These are phyloP conservation scores for Plasmodium knowlesi DNA, from an alignment of 169 alveolate genomes.

Conservation along the genomic window DNA sequence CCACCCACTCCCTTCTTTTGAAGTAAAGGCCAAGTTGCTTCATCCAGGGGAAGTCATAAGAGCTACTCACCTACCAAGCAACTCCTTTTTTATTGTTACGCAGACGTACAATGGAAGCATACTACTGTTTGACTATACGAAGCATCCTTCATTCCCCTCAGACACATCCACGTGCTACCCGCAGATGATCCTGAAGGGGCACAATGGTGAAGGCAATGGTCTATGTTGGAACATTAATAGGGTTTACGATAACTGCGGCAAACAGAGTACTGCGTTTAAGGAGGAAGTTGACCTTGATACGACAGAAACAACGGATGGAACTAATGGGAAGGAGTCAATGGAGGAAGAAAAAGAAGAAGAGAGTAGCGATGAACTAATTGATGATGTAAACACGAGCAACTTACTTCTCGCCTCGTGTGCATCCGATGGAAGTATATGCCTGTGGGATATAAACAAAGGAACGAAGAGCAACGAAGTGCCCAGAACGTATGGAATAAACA, in stretches of 20 bases:
- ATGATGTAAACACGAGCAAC: constrained; percentile 78
- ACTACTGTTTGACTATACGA: constrained; percentile 92
- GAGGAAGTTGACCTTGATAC: neutral
- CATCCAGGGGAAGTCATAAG: constrained; percentile 89
- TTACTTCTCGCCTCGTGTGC: constrained; percentile 91
- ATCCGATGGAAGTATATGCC: constrained; percentile 89
- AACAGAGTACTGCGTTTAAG: neutral
- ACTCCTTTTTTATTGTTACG: constrained; percentile 92
- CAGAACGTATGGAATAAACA: constrained; percentile 71
- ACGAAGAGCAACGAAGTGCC: constrained; percentile 71
- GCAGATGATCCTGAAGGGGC: constrained; percentile 92
- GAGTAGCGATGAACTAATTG: neutral
- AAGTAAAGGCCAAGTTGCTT: constrained; percentile 87
- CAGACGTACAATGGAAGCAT: constrained; percentile 92
- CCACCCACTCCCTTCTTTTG: constrained; percentile 77
- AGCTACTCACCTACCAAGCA: constrained; percentile 93
- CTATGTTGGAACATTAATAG: constrained; percentile 88
- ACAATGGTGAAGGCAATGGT: constrained; percentile 94
- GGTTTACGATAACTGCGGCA: constrained; percentile 14
- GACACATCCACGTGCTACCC: constrained; percentile 90
- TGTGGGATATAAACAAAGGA: constrained; percentile 91
- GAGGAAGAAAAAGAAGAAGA: neutral
- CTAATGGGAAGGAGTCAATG: neutral
- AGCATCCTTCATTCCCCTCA: constrained; percentile 93
- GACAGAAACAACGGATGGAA: neutral